Conservation (phyloP, 768 basidiomycete species). For the Boletus patriciae region DNA sequence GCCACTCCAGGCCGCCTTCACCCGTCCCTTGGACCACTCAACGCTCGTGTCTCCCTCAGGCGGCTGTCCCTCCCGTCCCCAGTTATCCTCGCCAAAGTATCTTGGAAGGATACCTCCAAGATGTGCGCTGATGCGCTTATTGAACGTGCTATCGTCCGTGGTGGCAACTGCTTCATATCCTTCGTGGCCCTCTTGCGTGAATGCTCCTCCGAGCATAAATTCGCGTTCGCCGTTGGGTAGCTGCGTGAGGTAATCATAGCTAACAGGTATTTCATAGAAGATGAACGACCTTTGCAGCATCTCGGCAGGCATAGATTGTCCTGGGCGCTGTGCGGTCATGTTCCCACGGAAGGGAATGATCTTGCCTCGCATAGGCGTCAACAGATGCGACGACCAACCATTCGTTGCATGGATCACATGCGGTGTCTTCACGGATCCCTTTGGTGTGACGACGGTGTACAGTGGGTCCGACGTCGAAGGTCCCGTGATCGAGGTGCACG, state of each 20-base stretch:
- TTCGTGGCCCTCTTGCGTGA: slow-evolving; percentile 35
- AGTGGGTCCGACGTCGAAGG: slow-evolving; percentile 25
- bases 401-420: slow-evolving; percentile 87
- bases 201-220: slow-evolving; percentile 66
- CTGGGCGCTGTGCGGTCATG: slow-evolving; percentile 67
- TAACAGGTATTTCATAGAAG: slow-evolving; percentile 46
- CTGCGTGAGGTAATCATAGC: slow-evolving; percentile 71
- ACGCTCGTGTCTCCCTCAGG: slow-evolving; percentile 7
- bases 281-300: slow-evolving; percentile 52
- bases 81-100: slow-evolving; percentile 50
- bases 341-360: slow-evolving; percentile 59
- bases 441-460: slow-evolving; percentile 61
- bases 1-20: slow-evolving; percentile 63
- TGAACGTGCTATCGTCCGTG: slow-evolving; percentile 39
- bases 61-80: slow-evolving; percentile 39
- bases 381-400: slow-evolving; percentile 73
- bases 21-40: slow-evolving; percentile 43
- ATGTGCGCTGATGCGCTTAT: slow-evolving; percentile 34
- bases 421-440: slow-evolving; percentile 53
- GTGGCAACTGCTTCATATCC: slow-evolving; percentile 38
- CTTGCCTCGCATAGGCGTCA: slow-evolving; percentile 60
- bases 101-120: slow-evolving; percentile 48
- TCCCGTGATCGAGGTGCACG: slow-evolving; percentile 53
- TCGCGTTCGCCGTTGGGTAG: slow-evolving; percentile 46
- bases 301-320: slow-evolving; percentile 35